These are phyloP conservation scores for Blastocystis sp. DNA, from an alignment of 352 stramenopile genomes.

Conservation along the genomic window DNA sequence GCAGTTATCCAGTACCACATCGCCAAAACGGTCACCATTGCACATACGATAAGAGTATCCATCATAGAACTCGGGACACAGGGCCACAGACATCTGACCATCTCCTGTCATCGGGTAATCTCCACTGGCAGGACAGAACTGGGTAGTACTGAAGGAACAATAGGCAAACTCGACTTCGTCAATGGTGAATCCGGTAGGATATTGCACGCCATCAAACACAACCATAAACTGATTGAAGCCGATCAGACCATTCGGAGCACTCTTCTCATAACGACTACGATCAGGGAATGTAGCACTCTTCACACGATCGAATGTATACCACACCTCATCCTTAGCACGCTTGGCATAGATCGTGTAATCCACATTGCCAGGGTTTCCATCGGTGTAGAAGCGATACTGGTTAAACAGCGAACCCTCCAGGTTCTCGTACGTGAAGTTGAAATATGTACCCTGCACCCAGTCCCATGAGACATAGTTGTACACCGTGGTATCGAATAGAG, in stretches of 20 bases:
- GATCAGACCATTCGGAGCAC: conserved; percentile 15
- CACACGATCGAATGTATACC: neutral
- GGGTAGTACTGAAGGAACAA: neutral
- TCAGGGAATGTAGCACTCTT: neutral
- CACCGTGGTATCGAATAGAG: neutral
- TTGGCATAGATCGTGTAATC: neutral
- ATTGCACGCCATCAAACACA: neutral
- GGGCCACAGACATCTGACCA: conserved; percentile 20
- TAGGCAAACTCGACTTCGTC: conserved; percentile 13
- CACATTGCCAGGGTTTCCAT: neutral
- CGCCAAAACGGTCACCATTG: neutral
- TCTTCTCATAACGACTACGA: neutral
- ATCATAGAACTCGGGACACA: conserved; percentile 47
- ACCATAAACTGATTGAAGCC: conserved; percentile 18
- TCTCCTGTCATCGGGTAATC: conserved; percentile 24
- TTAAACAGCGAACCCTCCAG: conserved; percentile 26
- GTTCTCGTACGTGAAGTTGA: neutral
- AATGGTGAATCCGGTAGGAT: conserved; percentile 20
- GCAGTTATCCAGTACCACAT: neutral
- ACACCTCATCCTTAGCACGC: neutral
- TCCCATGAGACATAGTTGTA: conserved; percentile 10
- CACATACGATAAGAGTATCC: conserved; percentile 46
- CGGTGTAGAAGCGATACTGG: conserved; percentile 4
- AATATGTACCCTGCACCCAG: conserved; percentile 12
- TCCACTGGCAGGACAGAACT: neutral